Conservation (phyloP, 139 green algal species). For the Diplosphaera chodatii region DNA sequence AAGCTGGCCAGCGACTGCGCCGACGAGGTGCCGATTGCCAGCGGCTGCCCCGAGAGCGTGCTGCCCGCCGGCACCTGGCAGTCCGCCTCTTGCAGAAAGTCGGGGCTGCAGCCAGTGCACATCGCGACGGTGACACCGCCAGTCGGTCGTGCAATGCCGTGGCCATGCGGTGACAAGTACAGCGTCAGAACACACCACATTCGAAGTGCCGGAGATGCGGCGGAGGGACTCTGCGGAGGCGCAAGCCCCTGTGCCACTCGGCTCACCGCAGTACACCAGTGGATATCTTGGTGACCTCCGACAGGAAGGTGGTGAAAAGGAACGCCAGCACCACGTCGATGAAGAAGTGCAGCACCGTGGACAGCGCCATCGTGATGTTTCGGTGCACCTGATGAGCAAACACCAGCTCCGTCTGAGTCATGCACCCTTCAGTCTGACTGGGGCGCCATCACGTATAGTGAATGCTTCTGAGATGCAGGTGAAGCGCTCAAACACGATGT, state of each 20-base stretch:
- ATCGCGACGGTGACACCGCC: too few relatives aligned
- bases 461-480: too few relatives aligned
- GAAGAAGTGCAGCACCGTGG: constrained; percentile 30
- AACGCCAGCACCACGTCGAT: constrained; percentile 25
- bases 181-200: too few relatives aligned
- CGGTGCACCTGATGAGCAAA: background rate
- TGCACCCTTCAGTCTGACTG: too few relatives aligned
- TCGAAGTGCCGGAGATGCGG: too few relatives aligned
- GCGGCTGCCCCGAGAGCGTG: background rate
- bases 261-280: constrained; percentile 6
- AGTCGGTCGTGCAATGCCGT: too few relatives aligned
- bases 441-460: too few relatives aligned
- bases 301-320: constrained; percentile 16
- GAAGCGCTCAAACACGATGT: too few relatives aligned
- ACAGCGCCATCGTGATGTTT: constrained; percentile 15
- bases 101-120: background rate
- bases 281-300: constrained; percentile 26
- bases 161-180: too few relatives aligned
- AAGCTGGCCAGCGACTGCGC: background rate
- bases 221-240: too few relatives aligned
- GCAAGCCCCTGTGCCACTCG: too few relatives aligned
- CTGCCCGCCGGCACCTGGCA: background rate
- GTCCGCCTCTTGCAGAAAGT: background rate
- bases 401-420: too few relatives aligned
- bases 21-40: background rate